phyloP scores from a whole-genome alignment of 805 yeast species.

The Candida namnaoensis region DNA sequence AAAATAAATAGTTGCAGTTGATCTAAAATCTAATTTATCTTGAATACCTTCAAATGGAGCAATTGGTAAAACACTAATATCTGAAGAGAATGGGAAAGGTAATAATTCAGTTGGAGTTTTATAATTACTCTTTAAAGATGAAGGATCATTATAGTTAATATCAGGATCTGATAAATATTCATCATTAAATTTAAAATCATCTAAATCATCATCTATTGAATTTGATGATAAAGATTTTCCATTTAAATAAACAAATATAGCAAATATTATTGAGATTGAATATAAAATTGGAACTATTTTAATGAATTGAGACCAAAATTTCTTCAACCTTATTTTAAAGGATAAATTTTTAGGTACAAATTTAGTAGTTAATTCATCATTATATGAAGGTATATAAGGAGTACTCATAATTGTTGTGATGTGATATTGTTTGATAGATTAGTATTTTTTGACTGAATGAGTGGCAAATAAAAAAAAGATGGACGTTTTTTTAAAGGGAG shows the following conservation, averaged over 20 bases:
- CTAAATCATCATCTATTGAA: conserved; percentile 1
- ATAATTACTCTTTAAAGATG: conserved; percentile 7
- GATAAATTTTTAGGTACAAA: conserved; percentile 1
- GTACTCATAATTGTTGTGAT: not conserved
- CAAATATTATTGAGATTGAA: conserved; percentile 9
- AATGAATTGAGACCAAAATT: conserved; percentile 2
- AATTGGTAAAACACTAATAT: conserved; percentile 23
- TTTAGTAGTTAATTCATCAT: not conserved
- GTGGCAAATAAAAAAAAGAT: too few species aligned
- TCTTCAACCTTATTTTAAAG: conserved; percentile 1
- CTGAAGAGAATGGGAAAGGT: conserved; percentile 22
- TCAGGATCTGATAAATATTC: conserved; percentile 8
- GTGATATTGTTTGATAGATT: too few species aligned
- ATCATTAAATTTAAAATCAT: conserved; percentile 10
- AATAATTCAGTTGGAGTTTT: conserved; percentile 11
- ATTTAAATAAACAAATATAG: conserved; percentile 11
- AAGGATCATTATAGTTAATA: conserved; percentile 7
- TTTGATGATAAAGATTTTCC: not conserved
- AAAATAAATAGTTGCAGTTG: conserved; percentile 24
- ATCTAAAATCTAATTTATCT: conserved; percentile 25
- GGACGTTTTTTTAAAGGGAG: too few species aligned
- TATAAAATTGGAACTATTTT: conserved; percentile 13
- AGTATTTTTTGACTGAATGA: too few species aligned
- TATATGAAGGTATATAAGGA: not conserved
- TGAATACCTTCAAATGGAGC: conserved; percentile 28